A percentile compares a stretch with the other conserved stretches of the same genome.
phyloP scores from a whole-genome alignment of 1,139 yeast species.

The Saccharomyces hybrid region DNA sequence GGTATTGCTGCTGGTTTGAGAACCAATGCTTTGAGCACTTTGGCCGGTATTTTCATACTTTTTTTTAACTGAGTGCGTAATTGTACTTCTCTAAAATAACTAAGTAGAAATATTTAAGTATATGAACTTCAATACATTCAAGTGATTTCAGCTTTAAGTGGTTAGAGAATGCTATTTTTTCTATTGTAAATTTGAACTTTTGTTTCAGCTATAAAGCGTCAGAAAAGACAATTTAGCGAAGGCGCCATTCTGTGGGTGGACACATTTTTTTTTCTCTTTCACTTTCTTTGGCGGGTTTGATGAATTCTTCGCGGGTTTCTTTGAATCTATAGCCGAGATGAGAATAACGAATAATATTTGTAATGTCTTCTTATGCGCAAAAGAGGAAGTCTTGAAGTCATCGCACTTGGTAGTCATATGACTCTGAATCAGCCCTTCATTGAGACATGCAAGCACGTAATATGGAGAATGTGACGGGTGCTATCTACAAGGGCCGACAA shows the following conservation, averaged over 20 bases:
- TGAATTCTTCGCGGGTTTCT: not conserved
- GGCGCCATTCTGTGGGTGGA: not conserved
- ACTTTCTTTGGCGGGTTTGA: not conserved
- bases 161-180: not conserved
- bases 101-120: no score
- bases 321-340: not conserved
- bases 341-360: not conserved
- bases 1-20: no score
- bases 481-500: no score
- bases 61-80: no score
- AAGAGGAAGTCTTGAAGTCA: not conserved
- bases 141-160: no score
- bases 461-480: not conserved
- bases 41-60: no score
- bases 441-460: not conserved
- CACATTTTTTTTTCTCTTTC: not conserved
- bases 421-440: not conserved
- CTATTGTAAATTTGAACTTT: not conserved
- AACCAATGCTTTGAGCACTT: no score
- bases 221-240: not conserved
- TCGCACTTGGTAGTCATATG: not conserved
- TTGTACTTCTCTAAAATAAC: no score
- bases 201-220: not conserved
- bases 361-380: not conserved
- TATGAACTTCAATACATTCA: no score